Evolutionary conservation across 805 yeast genomes (phyloP), one percentile per base, ranked within the genome.

Genomic region (Zygosaccharomyces siamensis): DNA sequence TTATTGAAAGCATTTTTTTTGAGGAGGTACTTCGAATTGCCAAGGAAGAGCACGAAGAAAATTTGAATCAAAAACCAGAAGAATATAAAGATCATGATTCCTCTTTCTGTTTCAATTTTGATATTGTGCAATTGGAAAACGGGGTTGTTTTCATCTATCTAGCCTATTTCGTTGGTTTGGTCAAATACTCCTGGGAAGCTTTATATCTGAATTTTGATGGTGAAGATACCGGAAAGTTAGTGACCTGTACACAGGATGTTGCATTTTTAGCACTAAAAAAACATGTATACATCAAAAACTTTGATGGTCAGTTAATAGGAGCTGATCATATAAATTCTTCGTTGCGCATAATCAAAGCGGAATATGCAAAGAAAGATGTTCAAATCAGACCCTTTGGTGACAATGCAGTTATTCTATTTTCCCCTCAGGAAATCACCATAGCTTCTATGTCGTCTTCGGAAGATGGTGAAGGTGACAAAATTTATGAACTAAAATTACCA

Each of bases 401-500:
- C 10, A 18, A 42, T 7, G 35, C 44, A 11, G 47, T 53, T n/a
- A 33, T 51, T 10, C 26, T 48, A 2, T 52, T 51, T 36, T 46
- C 53, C 5, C 36, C 47, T 3, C 49, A 49, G 18, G 57, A 54
- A 27, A 42, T 54, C 12, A 27, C 48, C 16, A 27, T 52, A 12
- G 20, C 39, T 26, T 28, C 43, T 11, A 8, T 39, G 11, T 16
- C 43, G 7, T 27, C 33, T 21, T 20, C 33, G 28, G 28, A 26
- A 7, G 39, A 43, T 3, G 28, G 23, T 14, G 18, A 35, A 20
- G 39, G 23, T 3, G 27, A 28, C 8, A 36, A 44, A 18, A 36
- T 50, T 8, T 54, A 47, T 20, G 57, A 61, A 16, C 14, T 60
- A 12, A 56, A 49, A 27, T 14, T 57, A 16, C 62, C 66, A 7